Percentiles rank a stretch among this genome's conserved stretches.
These are phyloP conservation scores for Chimonanthus salicifolius DNA, from an alignment of 164 flowering plant genomes.

Conservation along the genomic window DNA sequence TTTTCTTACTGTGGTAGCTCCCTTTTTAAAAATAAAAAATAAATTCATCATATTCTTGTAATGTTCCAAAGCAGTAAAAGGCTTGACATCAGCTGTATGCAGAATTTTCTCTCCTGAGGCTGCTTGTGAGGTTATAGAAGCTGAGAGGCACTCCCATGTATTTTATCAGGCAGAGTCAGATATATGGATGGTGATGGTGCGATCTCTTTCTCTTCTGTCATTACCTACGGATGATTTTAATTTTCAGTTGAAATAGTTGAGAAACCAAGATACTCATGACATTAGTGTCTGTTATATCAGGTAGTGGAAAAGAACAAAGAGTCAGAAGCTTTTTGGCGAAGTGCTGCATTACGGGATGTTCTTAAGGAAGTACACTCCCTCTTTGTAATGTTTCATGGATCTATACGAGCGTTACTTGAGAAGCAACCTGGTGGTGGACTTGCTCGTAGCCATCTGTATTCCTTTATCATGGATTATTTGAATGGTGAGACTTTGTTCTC, in stretches of 20 bases:
- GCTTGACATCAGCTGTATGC: conserved; percentile 25
- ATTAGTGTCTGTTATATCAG: conserved; percentile 23
- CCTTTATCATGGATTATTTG: conserved; percentile 83
- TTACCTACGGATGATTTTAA: background rate
- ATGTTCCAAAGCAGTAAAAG: conserved; percentile 7
- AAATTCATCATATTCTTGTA: background rate
- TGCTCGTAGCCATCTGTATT: conserved; percentile 58
- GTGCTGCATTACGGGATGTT: conserved; percentile 62
- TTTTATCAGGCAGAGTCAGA: conserved; percentile 89
- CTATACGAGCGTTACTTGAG: conserved; percentile 75
- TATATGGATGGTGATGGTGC: conserved; percentile 98
- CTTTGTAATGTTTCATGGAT: conserved; percentile 86
- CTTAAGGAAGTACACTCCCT: conserved; percentile 93
- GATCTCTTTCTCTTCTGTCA: conserved; percentile 5
- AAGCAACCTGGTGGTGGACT: conserved; percentile 80
- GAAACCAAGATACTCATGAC: background rate
- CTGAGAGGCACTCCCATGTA: conserved; percentile 85
- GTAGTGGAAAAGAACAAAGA: conserved; percentile 83
- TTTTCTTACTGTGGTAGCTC: background rate
- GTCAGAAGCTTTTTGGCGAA: conserved; percentile 67
- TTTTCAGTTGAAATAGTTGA: background rate
- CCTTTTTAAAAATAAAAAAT: background rate
- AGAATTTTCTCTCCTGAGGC: conserved; percentile 94
- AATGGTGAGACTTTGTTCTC: conserved; percentile 45
- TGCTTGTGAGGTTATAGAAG: conserved; percentile 95